Evolutionary conservation across 2,329 filamentous ascomycete species (phyloP).

Genomic region (Neospermospora avenae): DNA sequence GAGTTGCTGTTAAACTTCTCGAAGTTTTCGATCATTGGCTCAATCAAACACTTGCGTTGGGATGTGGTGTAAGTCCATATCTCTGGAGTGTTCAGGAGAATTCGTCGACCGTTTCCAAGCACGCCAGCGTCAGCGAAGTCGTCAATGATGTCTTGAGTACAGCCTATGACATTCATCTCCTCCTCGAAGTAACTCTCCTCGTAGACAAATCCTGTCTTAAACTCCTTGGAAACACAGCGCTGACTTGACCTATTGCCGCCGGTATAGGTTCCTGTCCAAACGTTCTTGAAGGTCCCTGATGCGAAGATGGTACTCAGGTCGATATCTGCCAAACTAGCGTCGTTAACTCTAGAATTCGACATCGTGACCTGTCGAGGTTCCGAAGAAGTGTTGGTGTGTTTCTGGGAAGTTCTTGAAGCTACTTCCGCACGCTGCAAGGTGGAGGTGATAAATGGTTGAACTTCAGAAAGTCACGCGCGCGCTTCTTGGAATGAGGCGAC

Average conservation of each 20-base stretch:
- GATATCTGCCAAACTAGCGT: background rate
- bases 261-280: background rate
- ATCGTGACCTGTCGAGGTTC: background rate
- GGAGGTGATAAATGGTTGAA: no score
- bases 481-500: no score
- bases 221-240: background rate
- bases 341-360: background rate
- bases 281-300: background rate
- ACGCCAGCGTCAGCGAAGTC: background rate
- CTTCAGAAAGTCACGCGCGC: no score
- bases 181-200: background rate
- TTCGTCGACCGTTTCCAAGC: background rate
- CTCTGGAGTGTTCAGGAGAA: background rate
- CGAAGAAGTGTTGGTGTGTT: background rate
- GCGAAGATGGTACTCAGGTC: background rate
- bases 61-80: background rate
- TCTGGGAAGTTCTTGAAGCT: no score
- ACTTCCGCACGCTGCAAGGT: no score
- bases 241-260: background rate
- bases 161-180: background rate
- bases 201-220: background rate
- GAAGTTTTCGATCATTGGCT: background rate
- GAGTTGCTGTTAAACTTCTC: background rate
- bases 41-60: background rate
- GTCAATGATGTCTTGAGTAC: background rate